Percentiles rank a stretch among this genome's conserved stretches.
These are phyloP conservation scores for Acacia concinna DNA, from an alignment of 331 rosid genomes.

Conservation along the genomic window DNA sequence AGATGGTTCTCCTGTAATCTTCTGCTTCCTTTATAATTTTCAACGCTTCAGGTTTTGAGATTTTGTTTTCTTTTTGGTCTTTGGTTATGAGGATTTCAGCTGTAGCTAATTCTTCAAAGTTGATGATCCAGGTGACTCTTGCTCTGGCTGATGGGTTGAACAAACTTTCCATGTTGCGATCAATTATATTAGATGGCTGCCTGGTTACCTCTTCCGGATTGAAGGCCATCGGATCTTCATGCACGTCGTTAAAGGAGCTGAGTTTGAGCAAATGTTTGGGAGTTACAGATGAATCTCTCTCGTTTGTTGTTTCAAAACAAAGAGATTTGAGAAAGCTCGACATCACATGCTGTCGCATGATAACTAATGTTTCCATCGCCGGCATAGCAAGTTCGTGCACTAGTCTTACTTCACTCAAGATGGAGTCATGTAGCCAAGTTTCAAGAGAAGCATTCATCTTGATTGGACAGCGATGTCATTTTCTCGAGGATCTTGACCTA, in stretches of 20 bases:
- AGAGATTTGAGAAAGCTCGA: slow-evolving; percentile 78
- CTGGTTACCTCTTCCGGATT: slow-evolving; percentile 64
- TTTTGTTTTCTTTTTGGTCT: not conserved
- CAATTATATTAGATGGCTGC: slow-evolving; percentile 79
- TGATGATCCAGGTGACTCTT: slow-evolving; percentile 70
- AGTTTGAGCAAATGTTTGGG: slow-evolving; percentile 90
- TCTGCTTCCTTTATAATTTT: not conserved
- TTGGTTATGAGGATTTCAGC: not conserved
- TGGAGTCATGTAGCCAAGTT: slow-evolving; percentile 91
- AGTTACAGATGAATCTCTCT: slow-evolving; percentile 79
- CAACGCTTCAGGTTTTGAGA: not conserved
- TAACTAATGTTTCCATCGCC: slow-evolving; percentile 69
- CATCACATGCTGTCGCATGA: slow-evolving; percentile 88
- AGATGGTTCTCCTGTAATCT: slow-evolving; percentile 81
- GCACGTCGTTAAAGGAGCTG: slow-evolving; percentile 63
- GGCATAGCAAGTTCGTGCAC: slow-evolving; percentile 69
- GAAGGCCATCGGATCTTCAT: slow-evolving; percentile 72
- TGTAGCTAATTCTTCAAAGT: slow-evolving; percentile 27
- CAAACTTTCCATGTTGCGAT: slow-evolving; percentile 67
- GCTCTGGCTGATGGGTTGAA: slow-evolving; percentile 69
- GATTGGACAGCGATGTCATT: slow-evolving; percentile 67
- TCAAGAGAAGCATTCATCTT: slow-evolving; percentile 67
- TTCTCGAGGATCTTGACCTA: slow-evolving; percentile 79
- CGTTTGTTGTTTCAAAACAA: slow-evolving; percentile 69
- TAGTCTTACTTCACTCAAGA: slow-evolving; percentile 69